Evolutionary conservation across 129 eudicot species (phyloP), one percentile per base, ranked within the genome.

Genomic region (Flaveria robusta): DNA sequence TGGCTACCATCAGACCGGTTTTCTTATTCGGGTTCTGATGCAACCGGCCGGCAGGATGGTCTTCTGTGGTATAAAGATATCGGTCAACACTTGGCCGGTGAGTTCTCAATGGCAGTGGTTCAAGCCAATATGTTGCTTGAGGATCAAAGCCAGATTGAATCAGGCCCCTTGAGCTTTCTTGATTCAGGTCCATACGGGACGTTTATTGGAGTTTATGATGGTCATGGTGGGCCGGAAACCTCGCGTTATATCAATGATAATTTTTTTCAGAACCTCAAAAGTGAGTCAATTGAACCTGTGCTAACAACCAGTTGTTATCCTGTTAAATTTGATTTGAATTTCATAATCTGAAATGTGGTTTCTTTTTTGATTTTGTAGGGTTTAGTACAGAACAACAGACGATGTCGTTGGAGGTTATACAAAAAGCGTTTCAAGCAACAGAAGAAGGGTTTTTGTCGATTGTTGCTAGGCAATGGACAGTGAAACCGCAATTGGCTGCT

Each of bases 211-310:
- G 88, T 89, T 54, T 89, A 89, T 64, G 96, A 89, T 76, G 96
- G 96, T 74, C 96, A 89, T 60, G 96, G 96, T 18, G 96, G 96
- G 37, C 96, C 96, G 16, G 96, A 89, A 85, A 89, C 96, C 34
- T 85, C 96, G 2, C 88, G 96, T 18, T 89, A 82, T 50, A 79
- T 89, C 75, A 89, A 89, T 68, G 88, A 85, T 76, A 65, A 85
- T 41, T 77, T 89, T 64, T 89, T 89, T 45, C 96, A 78, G 55
- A 77, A 89, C 81, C 88, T 87, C 54, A 89, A 81, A 81, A 87
- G 96, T 89, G 79, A 83, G 87, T 68, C 41, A 31, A 34, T 26
- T 42, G 45, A 67, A 50, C 63, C 14, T 9, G 16, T 51, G 10
- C 19, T 18, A 47, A 2, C 13, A 29, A 11, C 64, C 20, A 16